Base-by-base conservation (phyloP, 352 stramenopile genomes). In the Globisporangium yorkense region DNA sequence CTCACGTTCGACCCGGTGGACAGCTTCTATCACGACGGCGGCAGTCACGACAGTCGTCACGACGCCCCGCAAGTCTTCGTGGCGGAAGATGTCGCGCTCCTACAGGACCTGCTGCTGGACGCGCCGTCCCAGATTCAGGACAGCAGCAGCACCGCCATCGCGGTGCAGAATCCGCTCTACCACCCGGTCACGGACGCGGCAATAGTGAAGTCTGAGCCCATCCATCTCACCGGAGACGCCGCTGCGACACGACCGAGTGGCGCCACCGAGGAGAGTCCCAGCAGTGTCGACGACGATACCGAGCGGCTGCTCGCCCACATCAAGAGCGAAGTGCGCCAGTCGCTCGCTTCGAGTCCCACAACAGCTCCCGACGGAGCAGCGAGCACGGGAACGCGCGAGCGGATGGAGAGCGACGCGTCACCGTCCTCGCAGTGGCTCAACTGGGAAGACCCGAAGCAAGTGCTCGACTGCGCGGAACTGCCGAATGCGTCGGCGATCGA, bases 391-490 rank as follows among this genome's bases (percentile, higher is more conserved):
- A 20, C 15, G 15, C 13, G 13, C 40, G 40, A 21, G 16, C 41
- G 2, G n/a, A 47, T 47, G 41, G 9, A 37, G 13, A 29, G 7
- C 10, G 12, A 13, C 18, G 9, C 48, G 12, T 39, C 57, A 4
- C 61, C 67, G 37, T 67, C 59, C 45, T 79, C 66, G 31, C 71
- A 73, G 60, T 83, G 74, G 74, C 68, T 80, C 47, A 70, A 78
- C 16, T 76, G 67, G 66, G 75, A 72, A 35, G 60, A 69, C 35
- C 59, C 62, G 3, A 44, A 56, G 16, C 33, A 68, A 4, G 61
- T 77, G 2, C 29, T 80, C 52, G 69, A 80, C 53, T 67, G 63
- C 55, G 45, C 44, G 2, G 63, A 69, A 18, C 62, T 75, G 9
- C 65, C 75, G 24, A 68, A 61, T 41, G 63, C 47, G 7, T 67